Evolutionary conservation across 2,329 filamentous ascomycete genomes (phyloP).

Genomic region (Catunica adiposa): DNA sequence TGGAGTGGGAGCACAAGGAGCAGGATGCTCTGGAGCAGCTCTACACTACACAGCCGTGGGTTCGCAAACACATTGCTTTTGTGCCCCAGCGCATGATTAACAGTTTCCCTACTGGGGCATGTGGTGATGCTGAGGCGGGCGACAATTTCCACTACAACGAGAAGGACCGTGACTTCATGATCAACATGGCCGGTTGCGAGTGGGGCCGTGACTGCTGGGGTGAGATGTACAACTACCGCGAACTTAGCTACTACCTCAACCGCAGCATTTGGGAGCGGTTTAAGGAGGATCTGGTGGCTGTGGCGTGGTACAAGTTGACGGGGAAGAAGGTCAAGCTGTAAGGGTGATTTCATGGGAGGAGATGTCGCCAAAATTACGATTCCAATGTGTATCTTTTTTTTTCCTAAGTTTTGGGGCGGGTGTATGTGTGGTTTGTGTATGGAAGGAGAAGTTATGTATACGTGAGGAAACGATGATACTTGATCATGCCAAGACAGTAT

Average conservation of each 20-base stretch:
- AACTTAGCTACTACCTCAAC: slow-evolving; percentile 82
- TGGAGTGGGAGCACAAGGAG: slow-evolving; percentile 98
- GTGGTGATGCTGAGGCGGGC: slow-evolving; percentile 55
- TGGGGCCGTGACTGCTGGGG: slow-evolving; percentile 96
- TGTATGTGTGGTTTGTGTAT: not conserved
- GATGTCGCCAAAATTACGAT: slow-evolving; percentile 11
- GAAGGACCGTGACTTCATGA: slow-evolving; percentile 74
- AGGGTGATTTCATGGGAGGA: slow-evolving; percentile 11
- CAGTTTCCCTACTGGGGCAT: slow-evolving; percentile 82
- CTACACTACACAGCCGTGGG: slow-evolving; percentile 83
- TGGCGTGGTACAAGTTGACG: slow-evolving; percentile 46
- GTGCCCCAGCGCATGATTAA: slow-evolving; percentile 85
- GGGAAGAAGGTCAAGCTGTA: slow-evolving; percentile 43
- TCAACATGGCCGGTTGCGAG: slow-evolving; percentile 97
- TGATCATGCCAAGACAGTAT: too few species aligned
- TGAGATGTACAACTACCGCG: slow-evolving; percentile 90
- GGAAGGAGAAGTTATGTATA: too few species aligned
- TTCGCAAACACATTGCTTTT: slow-evolving; percentile 76
- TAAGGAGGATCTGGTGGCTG: slow-evolving; percentile 48
- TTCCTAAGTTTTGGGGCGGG: not conserved
- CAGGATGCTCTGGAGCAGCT: slow-evolving; percentile 89
- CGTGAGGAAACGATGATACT: too few species aligned
- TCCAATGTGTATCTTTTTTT: slow-evolving; percentile 14
- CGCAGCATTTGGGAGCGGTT: slow-evolving; percentile 63
- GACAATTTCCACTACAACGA: slow-evolving; percentile 71